These are phyloP conservation scores for Plasmopara muralis DNA, from an alignment of 352 stramenopile species.

Conservation along the genomic window DNA sequence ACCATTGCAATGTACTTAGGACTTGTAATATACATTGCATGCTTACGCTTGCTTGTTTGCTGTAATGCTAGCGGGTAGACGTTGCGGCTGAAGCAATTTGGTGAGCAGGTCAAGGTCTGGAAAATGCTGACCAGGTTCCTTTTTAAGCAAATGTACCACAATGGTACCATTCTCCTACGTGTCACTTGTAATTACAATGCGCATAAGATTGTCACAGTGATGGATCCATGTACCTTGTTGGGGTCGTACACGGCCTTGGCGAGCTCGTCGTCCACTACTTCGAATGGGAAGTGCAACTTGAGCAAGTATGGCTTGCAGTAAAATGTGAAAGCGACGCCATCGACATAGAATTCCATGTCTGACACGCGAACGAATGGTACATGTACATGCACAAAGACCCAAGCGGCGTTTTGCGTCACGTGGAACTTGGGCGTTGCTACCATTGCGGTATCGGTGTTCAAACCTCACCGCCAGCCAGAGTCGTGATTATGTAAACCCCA, in stretches of 20 bases:
- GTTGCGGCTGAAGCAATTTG: conserved; percentile 78
- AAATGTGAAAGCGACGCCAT: conserved; percentile 89
- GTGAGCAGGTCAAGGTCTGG: conserved; percentile 91
- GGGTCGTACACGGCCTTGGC: conserved; percentile 89
- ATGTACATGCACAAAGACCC: conserved; percentile 83
- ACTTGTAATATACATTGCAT: background rate
- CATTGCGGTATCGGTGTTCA: conserved; percentile 27
- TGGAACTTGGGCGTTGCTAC: conserved; percentile 75
- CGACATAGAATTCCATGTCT: conserved; percentile 90
- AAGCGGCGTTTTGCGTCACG: conserved; percentile 75
- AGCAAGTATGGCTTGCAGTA: conserved; percentile 97
- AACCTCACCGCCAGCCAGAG: too few relatives aligned
- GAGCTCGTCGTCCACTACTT: conserved; percentile 85
- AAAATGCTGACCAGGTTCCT: conserved; percentile 82
- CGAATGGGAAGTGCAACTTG: conserved; percentile 90
- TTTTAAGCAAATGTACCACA: conserved; percentile 87
- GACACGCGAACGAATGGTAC: conserved; percentile 88
- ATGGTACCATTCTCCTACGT: conserved; percentile 89
- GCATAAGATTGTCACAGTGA: conserved; percentile 1
- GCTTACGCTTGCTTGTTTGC: conserved; percentile 24
- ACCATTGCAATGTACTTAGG: background rate
- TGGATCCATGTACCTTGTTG: conserved; percentile 48
- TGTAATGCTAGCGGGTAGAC: conserved; percentile 32
- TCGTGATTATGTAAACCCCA: conserved; percentile 6
- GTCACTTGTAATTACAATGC: too few relatives aligned